Evolutionary conservation across 2,329 filamentous ascomycete species (phyloP).

Genomic region (Monilinia polystroma): DNA sequence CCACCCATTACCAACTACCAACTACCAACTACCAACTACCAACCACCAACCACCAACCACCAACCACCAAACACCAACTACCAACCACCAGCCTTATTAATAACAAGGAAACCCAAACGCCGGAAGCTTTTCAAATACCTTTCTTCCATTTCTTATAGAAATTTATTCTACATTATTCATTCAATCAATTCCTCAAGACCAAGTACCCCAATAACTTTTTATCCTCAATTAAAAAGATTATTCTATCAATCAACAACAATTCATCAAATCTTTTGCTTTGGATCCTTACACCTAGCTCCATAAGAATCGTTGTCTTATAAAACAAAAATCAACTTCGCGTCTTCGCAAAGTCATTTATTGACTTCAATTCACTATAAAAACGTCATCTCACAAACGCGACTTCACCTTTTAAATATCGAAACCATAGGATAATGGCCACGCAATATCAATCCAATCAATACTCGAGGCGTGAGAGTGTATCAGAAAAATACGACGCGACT

Average conservation of each 20-base stretch:
- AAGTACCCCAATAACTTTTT: no score
- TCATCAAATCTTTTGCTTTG: no score
- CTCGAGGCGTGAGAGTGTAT: constrained; percentile 36
- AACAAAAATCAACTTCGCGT: background rate
- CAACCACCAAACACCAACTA: no score
- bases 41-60: no score
- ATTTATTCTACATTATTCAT: background rate
- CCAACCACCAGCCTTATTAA: background rate
- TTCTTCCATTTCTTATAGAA: background rate
- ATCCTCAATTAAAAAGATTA: no score
- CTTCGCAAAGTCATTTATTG: constrained; percentile 5
- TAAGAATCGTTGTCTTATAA: background rate
- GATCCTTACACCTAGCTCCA: no score
- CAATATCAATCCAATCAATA: constrained; percentile 39
- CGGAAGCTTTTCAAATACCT: no score
- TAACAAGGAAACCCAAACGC: no score
- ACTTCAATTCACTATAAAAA: constrained; percentile 1
- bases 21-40: no score
- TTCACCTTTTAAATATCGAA: background rate
- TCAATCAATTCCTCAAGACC: no score
- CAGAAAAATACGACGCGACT: constrained; percentile 36
- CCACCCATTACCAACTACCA: background rate
- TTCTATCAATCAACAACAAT: no score
- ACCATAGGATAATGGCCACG: constrained; percentile 33
- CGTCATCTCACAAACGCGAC: background rate